Base-by-base conservation (phyloP, 75 land plant genomes). In the Isoetes taiwanensis region DNA sequence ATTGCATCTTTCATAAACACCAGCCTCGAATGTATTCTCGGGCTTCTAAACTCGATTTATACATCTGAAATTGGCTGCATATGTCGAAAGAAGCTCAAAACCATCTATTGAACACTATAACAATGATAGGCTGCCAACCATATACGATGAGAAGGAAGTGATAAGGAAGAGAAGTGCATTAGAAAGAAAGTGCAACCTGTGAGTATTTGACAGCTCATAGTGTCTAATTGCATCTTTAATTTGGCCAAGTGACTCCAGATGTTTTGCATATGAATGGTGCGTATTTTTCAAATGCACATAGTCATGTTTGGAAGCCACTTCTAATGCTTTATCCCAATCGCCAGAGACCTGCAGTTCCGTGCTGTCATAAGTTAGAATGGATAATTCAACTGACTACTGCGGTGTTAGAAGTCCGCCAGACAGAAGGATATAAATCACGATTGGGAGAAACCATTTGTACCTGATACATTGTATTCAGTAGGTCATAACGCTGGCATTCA, bases 181-280 rank as follows among this genome's bases (percentile, higher is more conserved):
- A 10, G 25, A 9, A 8, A 32, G 34, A 14, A 16, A 30, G 38
- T 33, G n/a, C n/a, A n/a, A 69, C 71, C 72, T 70, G 33, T 70
- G 72, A 16, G 67, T 70, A 8, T 56, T 52, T 19, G 72, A 70
- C 34, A 57, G 32, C 29, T 70, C 72, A 40, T 37, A 70, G 20
- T 70, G 72, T 12, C 64, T 55, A 14, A 58, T 64, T 19, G 72
- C 72, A 25, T 33, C 68, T 29, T 70, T 67, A 27, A 46, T 43
- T 28, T 70, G 56, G 2, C 72, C 72, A 16, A 64, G 20, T 14
- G 55, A 34, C 60, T 70, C 72, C 54, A 70, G 57, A 30, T 70
- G 48, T 56, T 64, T 70, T 11, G 68, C 72, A 64, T 64, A 70
- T 10, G 72, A 34, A 50, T 70, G 72, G 38, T 64, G 72, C 9